Conservation (phyloP, 768 basidiomycete species). For the Trametopsis cervina region DNA sequence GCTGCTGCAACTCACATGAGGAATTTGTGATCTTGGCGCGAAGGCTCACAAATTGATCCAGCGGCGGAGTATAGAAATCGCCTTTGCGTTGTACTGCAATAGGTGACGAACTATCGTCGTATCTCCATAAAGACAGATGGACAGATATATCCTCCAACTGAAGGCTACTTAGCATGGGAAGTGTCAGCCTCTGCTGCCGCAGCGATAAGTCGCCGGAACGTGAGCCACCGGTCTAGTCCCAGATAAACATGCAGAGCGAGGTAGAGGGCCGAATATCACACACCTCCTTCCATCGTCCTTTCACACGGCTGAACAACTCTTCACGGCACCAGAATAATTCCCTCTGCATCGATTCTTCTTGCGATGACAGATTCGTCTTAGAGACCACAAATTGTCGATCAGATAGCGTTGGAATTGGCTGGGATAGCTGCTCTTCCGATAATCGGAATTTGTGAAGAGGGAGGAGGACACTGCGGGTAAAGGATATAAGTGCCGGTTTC, state of each 20-base stretch:
- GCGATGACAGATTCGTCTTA: conserved; percentile 53
- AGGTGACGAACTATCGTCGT: conserved; percentile 13
- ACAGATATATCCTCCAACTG: conserved; percentile 62
- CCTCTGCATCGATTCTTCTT: conserved; percentile 57
- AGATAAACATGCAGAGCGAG: background rate
- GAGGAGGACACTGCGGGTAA: conserved; percentile 46
- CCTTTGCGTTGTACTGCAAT: conserved; percentile 16
- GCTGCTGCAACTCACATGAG: conserved; percentile 46
- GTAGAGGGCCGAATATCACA: conserved; percentile 13
- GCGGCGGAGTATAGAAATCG: conserved; percentile 42
- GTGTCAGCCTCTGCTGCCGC: conserved; percentile 68
- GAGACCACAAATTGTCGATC: conserved; percentile 89
- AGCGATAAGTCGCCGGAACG: conserved; percentile 75
- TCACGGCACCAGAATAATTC: conserved; percentile 98
- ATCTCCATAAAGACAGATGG: conserved; percentile 40
- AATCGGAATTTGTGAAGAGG: conserved; percentile 69
- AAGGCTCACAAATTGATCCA: conserved; percentile 62
- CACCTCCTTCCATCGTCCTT: conserved; percentile 84
- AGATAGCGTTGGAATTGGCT: conserved; percentile 77
- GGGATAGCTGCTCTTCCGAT: conserved; percentile 45
- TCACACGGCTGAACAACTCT: conserved; percentile 63
- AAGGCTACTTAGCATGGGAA: conserved; percentile 73
- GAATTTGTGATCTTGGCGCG: conserved; percentile 52
- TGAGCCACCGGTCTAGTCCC: conserved; percentile 62
- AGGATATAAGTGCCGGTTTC: conserved; percentile 1